Evolutionary conservation across 768 basidiomycete species (phyloP).

Genomic region (Mycena maculata): DNA sequence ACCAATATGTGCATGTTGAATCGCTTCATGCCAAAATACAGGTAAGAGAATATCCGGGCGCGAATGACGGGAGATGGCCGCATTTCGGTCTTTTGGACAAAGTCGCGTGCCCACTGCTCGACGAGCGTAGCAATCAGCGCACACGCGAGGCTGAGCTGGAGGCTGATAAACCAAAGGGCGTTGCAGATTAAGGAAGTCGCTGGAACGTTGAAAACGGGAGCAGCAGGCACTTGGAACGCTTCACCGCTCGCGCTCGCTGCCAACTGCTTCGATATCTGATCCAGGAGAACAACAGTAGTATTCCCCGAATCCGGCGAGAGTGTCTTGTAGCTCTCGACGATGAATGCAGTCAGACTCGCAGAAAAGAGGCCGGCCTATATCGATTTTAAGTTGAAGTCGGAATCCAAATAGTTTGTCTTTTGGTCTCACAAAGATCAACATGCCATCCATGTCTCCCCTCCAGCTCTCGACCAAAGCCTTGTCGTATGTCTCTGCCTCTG

Average conservation of each 20-base stretch:
- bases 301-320: neutral
- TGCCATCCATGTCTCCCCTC: constrained; percentile 4
- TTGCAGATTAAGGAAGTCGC: neutral
- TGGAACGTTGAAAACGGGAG: neutral
- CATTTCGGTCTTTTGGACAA: neutral
- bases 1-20: neutral
- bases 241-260: neutral
- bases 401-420: neutral
- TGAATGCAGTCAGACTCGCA: constrained; percentile 15
- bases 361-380: constrained; percentile 14
- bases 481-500: neutral
- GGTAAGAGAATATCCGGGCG: constrained; percentile 3
- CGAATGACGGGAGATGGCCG: constrained; percentile 2
- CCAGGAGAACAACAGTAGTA: neutral
- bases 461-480: constrained; percentile 6
- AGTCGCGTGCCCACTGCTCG: neutral
- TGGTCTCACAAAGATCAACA: constrained; percentile 6
- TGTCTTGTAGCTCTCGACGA: constrained; percentile 16
- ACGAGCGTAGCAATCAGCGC: constrained; percentile 1
- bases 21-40: constrained; percentile 8
- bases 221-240: neutral
- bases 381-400: neutral
- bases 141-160: constrained; percentile 6
- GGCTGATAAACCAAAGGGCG: constrained; percentile 10
- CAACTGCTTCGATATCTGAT: neutral